Percentiles rank a stretch among this genome's conserved stretches.
Conservation (phyloP, 2,329 filamentous ascomycete species). For the Cladophialophora bantiana region DNA sequence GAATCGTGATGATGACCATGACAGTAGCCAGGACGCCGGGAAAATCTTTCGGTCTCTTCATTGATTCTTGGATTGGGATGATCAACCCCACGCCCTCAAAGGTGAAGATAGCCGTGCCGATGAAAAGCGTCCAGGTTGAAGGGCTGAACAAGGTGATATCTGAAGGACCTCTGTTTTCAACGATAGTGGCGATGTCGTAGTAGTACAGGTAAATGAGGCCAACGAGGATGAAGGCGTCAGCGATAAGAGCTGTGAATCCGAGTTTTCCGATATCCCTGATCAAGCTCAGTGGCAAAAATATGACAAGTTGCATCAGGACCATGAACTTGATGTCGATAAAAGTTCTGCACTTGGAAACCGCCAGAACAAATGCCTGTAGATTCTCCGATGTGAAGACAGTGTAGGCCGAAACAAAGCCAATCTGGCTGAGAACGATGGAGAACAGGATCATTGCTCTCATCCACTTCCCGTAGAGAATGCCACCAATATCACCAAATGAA, state of each 20-base stretch:
- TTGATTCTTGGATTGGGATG: slow-evolving; percentile 97
- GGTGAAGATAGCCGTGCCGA: slow-evolving; percentile 98
- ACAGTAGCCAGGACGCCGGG: slow-evolving; percentile 84
- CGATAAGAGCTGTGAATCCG: slow-evolving; percentile 90
- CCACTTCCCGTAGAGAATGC: slow-evolving; percentile 86
- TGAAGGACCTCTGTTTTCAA: slow-evolving; percentile 72
- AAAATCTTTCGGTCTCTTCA: slow-evolving; percentile 90
- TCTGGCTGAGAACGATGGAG: slow-evolving; percentile 93
- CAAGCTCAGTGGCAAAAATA: slow-evolving; percentile 92
- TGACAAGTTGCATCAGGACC: slow-evolving; percentile 92
- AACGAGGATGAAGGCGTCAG: slow-evolving; percentile 91
- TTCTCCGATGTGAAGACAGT: slow-evolving; percentile 98
- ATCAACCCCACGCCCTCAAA: slow-evolving; percentile 98
- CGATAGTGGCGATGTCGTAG: slow-evolving; percentile 87
- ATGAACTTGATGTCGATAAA: slow-evolving; percentile 86
- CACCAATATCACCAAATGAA: slow-evolving; percentile 98
- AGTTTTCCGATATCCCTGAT: slow-evolving; percentile 97
- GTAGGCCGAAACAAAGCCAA: slow-evolving; percentile 93
- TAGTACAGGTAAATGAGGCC: slow-evolving; percentile 95
- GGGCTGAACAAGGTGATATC: slow-evolving; percentile 92
- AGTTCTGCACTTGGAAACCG: slow-evolving; percentile 85
- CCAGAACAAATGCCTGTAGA: slow-evolving; percentile 89
- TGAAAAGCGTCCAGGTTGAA: slow-evolving; percentile 94
- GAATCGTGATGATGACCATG: slow-evolving; percentile 91
- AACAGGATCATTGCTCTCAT: slow-evolving; percentile 86